Conservation (phyloP, 78 protist species). For the Dictyostelium firmibasis region DNA sequence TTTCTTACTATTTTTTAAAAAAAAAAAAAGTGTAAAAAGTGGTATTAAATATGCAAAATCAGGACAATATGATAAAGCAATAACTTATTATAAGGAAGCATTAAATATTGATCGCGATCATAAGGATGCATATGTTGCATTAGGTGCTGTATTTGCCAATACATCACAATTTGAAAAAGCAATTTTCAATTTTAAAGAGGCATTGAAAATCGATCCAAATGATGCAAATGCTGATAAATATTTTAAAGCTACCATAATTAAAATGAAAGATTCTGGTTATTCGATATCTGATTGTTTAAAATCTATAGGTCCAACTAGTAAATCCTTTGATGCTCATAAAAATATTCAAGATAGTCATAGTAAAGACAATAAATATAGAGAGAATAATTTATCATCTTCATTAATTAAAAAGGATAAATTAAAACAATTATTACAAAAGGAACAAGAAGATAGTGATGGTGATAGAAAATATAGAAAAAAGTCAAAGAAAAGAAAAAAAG, state of each 20-base stretch:
- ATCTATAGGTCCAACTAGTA: background rate
- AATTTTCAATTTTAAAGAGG: slow-evolving; percentile 6
- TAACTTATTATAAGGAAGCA: slow-evolving; percentile 21
- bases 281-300: background rate
- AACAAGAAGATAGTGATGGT: background rate
- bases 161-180: slow-evolving; percentile 8
- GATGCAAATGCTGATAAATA: slow-evolving; percentile 52
- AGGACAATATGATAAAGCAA: slow-evolving; percentile 42
- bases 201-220: slow-evolving; percentile 24
- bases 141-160: slow-evolving; percentile 67
- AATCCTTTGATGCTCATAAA: background rate
- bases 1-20: background rate
- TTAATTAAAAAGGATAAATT: background rate
- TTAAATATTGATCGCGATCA: slow-evolving; percentile 29
- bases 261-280: slow-evolving; percentile 13
- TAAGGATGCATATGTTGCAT: slow-evolving; percentile 37
- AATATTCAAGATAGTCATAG: background rate
- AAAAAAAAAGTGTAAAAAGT: background rate
- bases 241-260: slow-evolving; percentile 8
- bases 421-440: background rate
- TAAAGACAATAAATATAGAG: background rate
- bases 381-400: background rate
- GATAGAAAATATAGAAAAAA: background rate
- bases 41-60: slow-evolving; percentile 50
- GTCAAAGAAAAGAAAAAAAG: slow-evolving; percentile 7